phyloP scores from a whole-genome alignment of 352 stramenopile genomes.

The Plasmopara halstedii region DNA sequence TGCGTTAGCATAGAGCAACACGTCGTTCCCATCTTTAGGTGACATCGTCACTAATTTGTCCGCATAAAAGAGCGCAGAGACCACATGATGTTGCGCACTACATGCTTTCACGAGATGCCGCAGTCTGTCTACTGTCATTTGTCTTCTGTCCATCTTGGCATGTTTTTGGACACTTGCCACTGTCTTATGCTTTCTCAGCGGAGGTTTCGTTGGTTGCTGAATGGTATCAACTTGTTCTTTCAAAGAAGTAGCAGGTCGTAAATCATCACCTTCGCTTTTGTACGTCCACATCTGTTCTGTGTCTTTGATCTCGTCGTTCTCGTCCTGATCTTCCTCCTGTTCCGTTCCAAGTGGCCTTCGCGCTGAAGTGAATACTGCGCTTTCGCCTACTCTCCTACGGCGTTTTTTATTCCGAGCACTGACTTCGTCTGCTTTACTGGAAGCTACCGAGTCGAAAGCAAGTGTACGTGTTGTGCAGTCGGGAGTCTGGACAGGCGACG shows the following conservation, averaged over 20 bases:
- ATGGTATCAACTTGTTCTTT: slow-evolving; percentile 6
- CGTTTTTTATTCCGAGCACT: slow-evolving; percentile 26
- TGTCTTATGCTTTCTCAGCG: not conserved
- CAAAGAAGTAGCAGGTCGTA: slow-evolving; percentile 1
- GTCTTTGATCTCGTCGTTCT: slow-evolving; percentile 1
- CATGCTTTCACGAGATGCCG: slow-evolving; percentile 39
- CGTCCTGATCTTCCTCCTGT: slow-evolving; percentile 1
- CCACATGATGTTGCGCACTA: slow-evolving; percentile 40
- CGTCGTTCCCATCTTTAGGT: slow-evolving; percentile 30
- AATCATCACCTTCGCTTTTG: slow-evolving; percentile 4
- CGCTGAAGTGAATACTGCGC: slow-evolving; percentile 26
- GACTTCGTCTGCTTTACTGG: slow-evolving; percentile 20
- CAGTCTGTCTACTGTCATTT: slow-evolving; percentile 23
- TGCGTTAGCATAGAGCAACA: slow-evolving; percentile 70
- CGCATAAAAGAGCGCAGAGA: slow-evolving; percentile 64
- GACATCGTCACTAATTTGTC: slow-evolving; percentile 75
- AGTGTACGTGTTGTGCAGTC: slow-evolving; percentile 35
- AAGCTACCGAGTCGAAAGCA: slow-evolving; percentile 31
- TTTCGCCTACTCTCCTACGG: slow-evolving; percentile 23
- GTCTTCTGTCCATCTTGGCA: not conserved
- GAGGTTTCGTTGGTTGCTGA: not conserved
- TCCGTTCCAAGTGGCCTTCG: slow-evolving; percentile 8
- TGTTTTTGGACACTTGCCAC: not conserved
- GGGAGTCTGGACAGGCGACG: slow-evolving; percentile 34
- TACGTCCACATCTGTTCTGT: slow-evolving; percentile 5